These are phyloP conservation scores for Xylaria digitata DNA, from an alignment of 2,329 filamentous ascomycete species.

Conservation along the genomic window DNA sequence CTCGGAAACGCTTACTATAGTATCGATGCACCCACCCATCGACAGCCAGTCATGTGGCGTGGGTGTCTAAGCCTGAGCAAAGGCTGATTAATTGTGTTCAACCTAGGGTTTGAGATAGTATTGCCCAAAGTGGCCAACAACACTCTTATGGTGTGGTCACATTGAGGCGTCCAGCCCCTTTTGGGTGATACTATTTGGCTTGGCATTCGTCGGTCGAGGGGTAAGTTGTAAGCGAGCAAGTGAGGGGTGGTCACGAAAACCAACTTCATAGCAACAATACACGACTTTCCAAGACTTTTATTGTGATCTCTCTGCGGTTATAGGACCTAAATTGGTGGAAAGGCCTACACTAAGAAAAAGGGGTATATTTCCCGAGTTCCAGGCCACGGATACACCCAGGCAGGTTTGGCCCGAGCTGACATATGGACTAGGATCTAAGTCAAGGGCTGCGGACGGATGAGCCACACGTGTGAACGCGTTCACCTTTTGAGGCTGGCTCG, in stretches of 20 bases:
- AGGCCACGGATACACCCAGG: constrained; percentile 11
- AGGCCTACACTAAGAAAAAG: neutral
- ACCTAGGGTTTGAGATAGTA: neutral
- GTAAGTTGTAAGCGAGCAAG: neutral
- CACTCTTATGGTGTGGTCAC: constrained; percentile 7
- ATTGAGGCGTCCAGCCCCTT: constrained; percentile 22
- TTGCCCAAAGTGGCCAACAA: constrained; percentile 29
- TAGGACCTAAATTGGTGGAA: neutral
- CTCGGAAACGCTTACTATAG: constrained; percentile 7
- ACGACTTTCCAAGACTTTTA: constrained; percentile 7
- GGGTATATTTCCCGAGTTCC: constrained; percentile 16
- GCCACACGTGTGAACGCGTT: constrained; percentile 31
- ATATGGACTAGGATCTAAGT: constrained; percentile 6
- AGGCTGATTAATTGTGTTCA: constrained; percentile 30
- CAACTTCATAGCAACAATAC: constrained; percentile 19
- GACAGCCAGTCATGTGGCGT: constrained; percentile 29
- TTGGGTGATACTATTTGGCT: constrained; percentile 20
- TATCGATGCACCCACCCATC: constrained; percentile 13
- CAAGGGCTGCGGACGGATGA: constrained; percentile 29
- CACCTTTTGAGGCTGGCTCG: constrained; percentile 16
- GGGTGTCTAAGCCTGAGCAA: constrained; percentile 31
- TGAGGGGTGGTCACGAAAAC: constrained; percentile 10
- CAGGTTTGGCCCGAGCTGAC: constrained; percentile 15
- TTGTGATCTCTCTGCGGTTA: constrained; percentile 2
- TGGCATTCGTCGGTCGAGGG: constrained; percentile 27